phyloP scores from a whole-genome alignment of 2,329 filamentous ascomycete genomes.

The Aspergillus pseudoterreus region DNA sequence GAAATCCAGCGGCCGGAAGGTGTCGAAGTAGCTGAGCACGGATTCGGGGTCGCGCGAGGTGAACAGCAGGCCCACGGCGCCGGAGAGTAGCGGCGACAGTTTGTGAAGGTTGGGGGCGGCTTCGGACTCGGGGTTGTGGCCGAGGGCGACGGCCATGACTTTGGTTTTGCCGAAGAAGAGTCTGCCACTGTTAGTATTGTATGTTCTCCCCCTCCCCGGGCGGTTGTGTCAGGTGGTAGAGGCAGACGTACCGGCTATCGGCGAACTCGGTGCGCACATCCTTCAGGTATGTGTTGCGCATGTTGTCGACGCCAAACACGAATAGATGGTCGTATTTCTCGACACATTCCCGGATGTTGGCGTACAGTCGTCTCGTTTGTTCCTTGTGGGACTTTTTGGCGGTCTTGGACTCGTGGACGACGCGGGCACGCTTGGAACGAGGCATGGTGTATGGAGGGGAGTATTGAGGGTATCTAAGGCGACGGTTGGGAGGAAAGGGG shows the following conservation, averaged over 20 bases:
- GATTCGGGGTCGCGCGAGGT: slow-evolving; percentile 69
- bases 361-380: slow-evolving; percentile 78
- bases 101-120: slow-evolving; percentile 72
- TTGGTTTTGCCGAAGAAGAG: slow-evolving; percentile 99
- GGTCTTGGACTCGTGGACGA: slow-evolving; percentile 87
- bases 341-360: slow-evolving; percentile 79
- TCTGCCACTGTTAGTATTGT: slow-evolving; percentile 44
- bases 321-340: slow-evolving; percentile 87
- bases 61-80: slow-evolving; percentile 86
- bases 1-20: slow-evolving; percentile 76
- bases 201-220: background rate
- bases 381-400: slow-evolving; percentile 91
- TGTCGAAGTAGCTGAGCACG: slow-evolving; percentile 69
- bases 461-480: background rate
- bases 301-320: slow-evolving; percentile 92
- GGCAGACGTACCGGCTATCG: slow-evolving; percentile 68
- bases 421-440: slow-evolving; percentile 87
- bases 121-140: slow-evolving; percentile 71
- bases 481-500: background rate
- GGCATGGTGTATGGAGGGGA: slow-evolving; percentile 63
- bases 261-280: slow-evolving; percentile 78
- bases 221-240: background rate
- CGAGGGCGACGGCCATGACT: slow-evolving; percentile 95
- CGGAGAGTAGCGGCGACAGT: slow-evolving; percentile 67
- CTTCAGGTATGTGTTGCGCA: slow-evolving; percentile 96